Base-by-base conservation (phyloP, 345 rosid species). In the Luvunga scandens region DNA sequence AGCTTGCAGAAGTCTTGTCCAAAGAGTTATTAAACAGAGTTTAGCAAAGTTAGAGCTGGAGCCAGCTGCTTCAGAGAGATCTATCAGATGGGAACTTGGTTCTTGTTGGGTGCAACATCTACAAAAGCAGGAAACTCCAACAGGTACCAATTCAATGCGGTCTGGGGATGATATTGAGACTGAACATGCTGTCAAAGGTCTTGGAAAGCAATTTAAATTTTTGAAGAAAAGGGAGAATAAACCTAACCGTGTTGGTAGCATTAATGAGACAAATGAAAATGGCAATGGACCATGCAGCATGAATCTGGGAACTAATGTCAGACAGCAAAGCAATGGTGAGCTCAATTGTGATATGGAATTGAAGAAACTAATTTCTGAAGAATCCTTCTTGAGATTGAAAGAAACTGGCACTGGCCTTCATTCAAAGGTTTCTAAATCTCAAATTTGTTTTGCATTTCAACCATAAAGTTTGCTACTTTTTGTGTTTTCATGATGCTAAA, bases 91-190 rank as follows among this genome's bases (percentile, higher is more conserved):
- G 91, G 91, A 91, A 81, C 87, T 91, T 76, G 90, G 93, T 72
- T 86, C 90, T 38, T 89, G 89, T 78, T 91, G 93, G 95, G 60
- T 89, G 75, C 91, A 89, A 67, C 86, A 91, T 88, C 81, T 91
- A 80, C 89, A 88, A 74, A 91, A 88, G 87, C 81, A 81, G 81
- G 93, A 88, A 79, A 79, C 77, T 76, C 34, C 83, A 69, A 79
- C 76, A n/a, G 90, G 83, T 50, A 34, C 69, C 68, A 61, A 71
- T 74, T 83, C 89, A 68, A 83, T 66, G 85, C 71, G 72, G 64
- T 74, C 81, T 14, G 79, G 48, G 39, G 57, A 64, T 64, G 72
- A 55, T 77, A 66, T 48, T 70, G 79, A 76, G 72, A 77, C 75
- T 81, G 88, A 81, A 75, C 70, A 77, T 45, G 75, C 87, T 50